These are phyloP conservation scores for Hyphodiscus hymeniophilus DNA, from an alignment of 495 filamentous ascomycete species.

Conservation along the genomic window DNA sequence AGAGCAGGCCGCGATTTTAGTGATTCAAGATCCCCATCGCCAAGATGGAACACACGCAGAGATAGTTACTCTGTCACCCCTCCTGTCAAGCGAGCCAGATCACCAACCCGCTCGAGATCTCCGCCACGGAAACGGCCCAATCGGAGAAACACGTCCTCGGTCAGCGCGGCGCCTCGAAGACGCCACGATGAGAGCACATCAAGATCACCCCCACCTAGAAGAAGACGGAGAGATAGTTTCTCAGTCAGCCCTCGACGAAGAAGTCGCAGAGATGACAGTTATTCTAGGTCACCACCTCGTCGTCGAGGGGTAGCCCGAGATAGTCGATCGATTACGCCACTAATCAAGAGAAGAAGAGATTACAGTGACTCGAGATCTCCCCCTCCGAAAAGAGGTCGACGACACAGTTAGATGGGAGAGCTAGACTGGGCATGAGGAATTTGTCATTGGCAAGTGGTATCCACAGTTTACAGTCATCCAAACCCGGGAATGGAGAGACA, in stretches of 20 bases:
- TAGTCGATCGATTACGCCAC: constrained; percentile 18
- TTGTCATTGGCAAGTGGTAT: constrained; percentile 1
- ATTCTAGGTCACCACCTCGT: constrained; percentile 16
- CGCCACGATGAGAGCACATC: constrained; percentile 10
- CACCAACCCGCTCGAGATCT: constrained; percentile 15
- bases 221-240: constrained; percentile 6
- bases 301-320: constrained; percentile 5
- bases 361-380: constrained; percentile 22
- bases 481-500: no score
- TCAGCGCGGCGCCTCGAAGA: constrained; percentile 14
- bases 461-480: no score
- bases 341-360: constrained; percentile 20
- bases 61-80: constrained; percentile 7
- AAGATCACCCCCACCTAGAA: constrained; percentile 16
- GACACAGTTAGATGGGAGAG: constrained; percentile 13
- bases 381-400: constrained; percentile 19
- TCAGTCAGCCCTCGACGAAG: constrained; percentile 12
- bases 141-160: constrained; percentile 20
- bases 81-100: constrained; percentile 3
- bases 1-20: constrained; percentile 22
- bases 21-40: constrained; percentile 14
- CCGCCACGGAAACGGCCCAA: constrained; percentile 9
- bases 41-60: not conserved
- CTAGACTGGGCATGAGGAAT: not conserved
- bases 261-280: constrained; percentile 14